Evolutionary conservation across 495 filamentous ascomycete genomes (phyloP), one percentile per base, ranked within the genome.

Genomic region (Trichoderma virens): DNA sequence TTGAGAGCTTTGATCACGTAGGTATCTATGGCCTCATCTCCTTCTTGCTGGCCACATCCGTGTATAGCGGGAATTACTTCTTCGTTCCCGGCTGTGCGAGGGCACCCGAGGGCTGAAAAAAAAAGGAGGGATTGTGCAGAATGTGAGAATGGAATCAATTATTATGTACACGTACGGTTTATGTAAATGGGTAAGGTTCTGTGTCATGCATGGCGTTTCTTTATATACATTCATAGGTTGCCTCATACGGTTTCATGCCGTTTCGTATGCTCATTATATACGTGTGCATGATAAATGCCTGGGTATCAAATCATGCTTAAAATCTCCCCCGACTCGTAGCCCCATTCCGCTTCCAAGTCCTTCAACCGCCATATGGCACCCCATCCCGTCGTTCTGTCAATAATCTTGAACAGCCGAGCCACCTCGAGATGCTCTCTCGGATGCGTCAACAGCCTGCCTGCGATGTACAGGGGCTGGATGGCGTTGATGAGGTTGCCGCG

Each of bases 291-390:
- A n/a, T 8, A 45, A 13, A 28, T n/a, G 7, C 45, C n/a, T 16
- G 35, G 51, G 51, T 56, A 30, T 56, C 51, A 56, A 56, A 56
- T 30, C 51, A 56, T 56, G 51, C 51, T 56, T 23, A 56, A 14
- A 13, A 56, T 69, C 73, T 61, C 75, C 67, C 23, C 71, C 67
- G 65, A 62, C 67, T 31, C 62, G 20, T 63, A 66, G 7, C 65
- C 65, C 65, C 65, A 66, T 27, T 56, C 65, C 23, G 61, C 38
- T 20, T 66, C 65, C 20, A 66, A 32, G 28, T 66, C 65, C 32
- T 63, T 64, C 39, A 66, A 28, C 27, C 65, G 41, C 65, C 65
- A 66, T 51, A 64, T 51, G 20, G 65, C 65, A 13, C 61, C 61
- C 65, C 65, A 66, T 23, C 65, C 65, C 27, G 65, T 66, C 6